Conservation (phyloP, 2,329 filamentous ascomycete genomes). For the Hortaea werneckii region DNA sequence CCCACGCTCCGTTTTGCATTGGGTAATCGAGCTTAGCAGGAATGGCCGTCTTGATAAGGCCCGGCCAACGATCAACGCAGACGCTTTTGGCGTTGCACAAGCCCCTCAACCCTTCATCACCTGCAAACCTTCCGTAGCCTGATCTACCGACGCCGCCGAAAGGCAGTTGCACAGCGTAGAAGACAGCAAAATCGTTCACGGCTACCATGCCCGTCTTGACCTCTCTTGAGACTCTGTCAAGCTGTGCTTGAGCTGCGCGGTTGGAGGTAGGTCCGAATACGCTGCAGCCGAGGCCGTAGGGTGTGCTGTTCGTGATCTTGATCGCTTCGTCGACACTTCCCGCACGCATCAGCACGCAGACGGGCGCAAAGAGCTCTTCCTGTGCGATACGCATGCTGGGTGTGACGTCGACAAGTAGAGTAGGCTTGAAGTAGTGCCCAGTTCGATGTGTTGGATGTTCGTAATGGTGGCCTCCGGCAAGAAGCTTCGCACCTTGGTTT, state of each 20-base stretch:
- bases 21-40: constrained; percentile 76
- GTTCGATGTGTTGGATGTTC: constrained; percentile 61
- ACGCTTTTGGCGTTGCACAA: constrained; percentile 83
- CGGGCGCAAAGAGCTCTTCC: constrained; percentile 84
- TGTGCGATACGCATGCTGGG: constrained; percentile 77
- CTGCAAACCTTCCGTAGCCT: constrained; percentile 84
- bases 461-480: constrained; percentile 67
- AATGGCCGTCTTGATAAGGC: constrained; percentile 59
- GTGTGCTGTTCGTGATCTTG: constrained; percentile 66
- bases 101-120: constrained; percentile 73
- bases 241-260: constrained; percentile 42
- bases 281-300: constrained; percentile 78
- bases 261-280: constrained; percentile 59
- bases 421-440: constrained; percentile 89
- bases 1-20: constrained; percentile 39
- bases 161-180: constrained; percentile 86
- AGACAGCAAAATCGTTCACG: constrained; percentile 90
- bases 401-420: constrained; percentile 81
- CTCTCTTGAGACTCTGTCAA: constrained; percentile 55
- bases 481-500: constrained; percentile 63
- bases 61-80: constrained; percentile 61
- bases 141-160: constrained; percentile 88
- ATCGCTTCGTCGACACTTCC: constrained; percentile 57
- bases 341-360: constrained; percentile 77
- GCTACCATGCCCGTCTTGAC: constrained; percentile 83